Percentiles rank a stretch among this genome's conserved stretches.
Conservation (phyloP, 441 rosid species). For the Dalechampia spathulata region DNA sequence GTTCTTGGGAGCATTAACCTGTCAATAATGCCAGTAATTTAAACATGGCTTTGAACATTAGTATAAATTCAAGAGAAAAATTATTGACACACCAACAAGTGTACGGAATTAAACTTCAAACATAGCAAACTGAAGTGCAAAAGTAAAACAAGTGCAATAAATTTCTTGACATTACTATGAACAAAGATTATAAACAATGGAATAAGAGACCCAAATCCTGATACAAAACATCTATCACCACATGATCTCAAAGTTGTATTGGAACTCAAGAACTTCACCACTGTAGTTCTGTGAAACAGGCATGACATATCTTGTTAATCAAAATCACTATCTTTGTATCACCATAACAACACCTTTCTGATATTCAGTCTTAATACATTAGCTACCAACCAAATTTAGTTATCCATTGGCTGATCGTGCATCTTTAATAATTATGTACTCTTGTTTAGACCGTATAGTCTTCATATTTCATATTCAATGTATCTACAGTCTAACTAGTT, state of each 20-base stretch:
- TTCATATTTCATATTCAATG: neutral
- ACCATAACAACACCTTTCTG: neutral
- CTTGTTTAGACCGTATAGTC: too few species aligned
- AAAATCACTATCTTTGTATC: neutral
- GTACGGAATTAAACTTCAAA: neutral
- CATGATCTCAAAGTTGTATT: neutral
- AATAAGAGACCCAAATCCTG: neutral
- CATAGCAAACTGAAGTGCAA: neutral
- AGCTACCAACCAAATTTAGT: neutral
- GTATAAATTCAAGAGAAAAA: neutral
- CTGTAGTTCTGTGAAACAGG: neutral
- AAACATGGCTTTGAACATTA: too few species aligned
- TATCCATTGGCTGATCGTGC: too few species aligned
- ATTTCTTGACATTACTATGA: neutral
- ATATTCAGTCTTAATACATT: neutral
- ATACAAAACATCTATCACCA: neutral
- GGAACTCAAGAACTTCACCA: neutral
- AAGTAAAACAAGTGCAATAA: neutral
- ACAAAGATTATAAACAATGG: neutral
- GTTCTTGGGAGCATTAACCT: slow-evolving; percentile 22
- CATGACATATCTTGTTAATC: neutral
- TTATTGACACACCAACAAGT: neutral
- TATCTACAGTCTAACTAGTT: neutral
- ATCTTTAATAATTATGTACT: too few species aligned
- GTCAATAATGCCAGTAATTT: slow-evolving; percentile 22